Evolutionary conservation across 108 stramenopile genomes (phyloP), one percentile per base, ranked within the genome.

Genomic region (Cylindrotheca fusiformis): DNA sequence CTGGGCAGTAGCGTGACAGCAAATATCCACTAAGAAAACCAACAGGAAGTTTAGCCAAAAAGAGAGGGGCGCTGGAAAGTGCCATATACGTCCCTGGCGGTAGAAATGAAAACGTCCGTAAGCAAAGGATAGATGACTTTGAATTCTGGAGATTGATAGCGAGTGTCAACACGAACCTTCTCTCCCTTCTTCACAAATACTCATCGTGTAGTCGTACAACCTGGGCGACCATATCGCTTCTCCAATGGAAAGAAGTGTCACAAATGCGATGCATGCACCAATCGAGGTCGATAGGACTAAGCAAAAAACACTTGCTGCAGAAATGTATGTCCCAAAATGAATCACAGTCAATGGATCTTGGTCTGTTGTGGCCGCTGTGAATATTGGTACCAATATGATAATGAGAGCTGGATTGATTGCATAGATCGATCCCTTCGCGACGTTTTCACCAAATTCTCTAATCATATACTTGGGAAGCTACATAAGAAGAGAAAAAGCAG

Each of bases 181-280:
- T 36, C 86, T 54, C 18, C 91, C 88, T 69, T 90, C 88, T 29
- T 71, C 63, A 21, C 78, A 75, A 0, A 93, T 80, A 17, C 68
- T 71, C 57, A 83, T 84, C n/a, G 86, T 85, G 55, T 86, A 90
- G 68, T 93, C 91, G 53, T 88, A 82, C 41, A 90, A 58, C 23
- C 91, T 67, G 0, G 91, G 91, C 18, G 69, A 78, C 91, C 91
- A 93, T 17, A 88, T 68, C 4, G 88, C 86, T 72, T 93, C 91
- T 17, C 91, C 91, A 45, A 93, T 70, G 0, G 79, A 81, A 44
- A 93, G 73, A n/a, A 83, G 55, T 8, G 82, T 50, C 17, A 90
- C 84, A 68, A 93, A 90, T 24, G 62, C 12, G 20, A 87, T 64
- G 46, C 80, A 86, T 2, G 91, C 86, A 48, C 79, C 65, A 30